Conservation (phyloP, 768 basidiomycete species). For the Podaxis sp. region DNA sequence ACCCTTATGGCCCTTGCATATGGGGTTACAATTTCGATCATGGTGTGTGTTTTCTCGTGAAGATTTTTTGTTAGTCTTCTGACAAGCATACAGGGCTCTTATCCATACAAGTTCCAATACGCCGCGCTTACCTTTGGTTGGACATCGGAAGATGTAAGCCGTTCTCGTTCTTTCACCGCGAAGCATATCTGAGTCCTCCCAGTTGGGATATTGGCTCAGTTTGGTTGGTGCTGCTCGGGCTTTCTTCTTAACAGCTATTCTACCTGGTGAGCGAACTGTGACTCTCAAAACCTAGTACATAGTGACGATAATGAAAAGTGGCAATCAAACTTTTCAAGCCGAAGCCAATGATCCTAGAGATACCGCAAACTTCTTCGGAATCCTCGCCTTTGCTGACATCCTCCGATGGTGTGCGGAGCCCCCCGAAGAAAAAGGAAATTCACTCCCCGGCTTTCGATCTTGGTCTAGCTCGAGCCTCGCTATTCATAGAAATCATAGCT, state of each 20-base stretch:
- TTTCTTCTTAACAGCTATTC: conserved; percentile 44
- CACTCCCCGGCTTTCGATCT: conserved; percentile 63
- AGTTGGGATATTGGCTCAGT: conserved; percentile 77
- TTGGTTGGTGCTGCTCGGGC: conserved; percentile 50
- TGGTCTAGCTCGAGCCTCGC: conserved; percentile 56
- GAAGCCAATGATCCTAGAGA: conserved; percentile 24
- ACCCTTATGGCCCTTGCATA: conserved; percentile 49
- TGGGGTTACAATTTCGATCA: conserved; percentile 42
- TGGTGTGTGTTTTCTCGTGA: conserved; percentile 27
- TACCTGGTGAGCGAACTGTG: conserved; percentile 48
- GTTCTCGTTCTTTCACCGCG: background rate
- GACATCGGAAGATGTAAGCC: conserved; percentile 59
- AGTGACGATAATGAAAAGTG: conserved; percentile 29
- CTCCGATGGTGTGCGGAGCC: conserved; percentile 8
- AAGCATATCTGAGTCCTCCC: background rate
- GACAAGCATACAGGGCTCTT: conserved; percentile 42
- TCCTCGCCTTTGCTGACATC: conserved; percentile 27
- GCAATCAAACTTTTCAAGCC: conserved; percentile 52
- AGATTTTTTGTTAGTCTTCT: background rate
- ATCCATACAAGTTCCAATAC: conserved; percentile 61
- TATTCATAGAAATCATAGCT: conserved; percentile 49
- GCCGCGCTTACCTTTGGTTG: conserved; percentile 58
- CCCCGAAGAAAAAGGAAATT: conserved; percentile 21
- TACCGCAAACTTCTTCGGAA: conserved; percentile 20
- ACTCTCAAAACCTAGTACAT: background rate